Evolutionary conservation across 495 filamentous ascomycete genomes (phyloP).

Genomic region (Podospora pseudocomata): DNA sequence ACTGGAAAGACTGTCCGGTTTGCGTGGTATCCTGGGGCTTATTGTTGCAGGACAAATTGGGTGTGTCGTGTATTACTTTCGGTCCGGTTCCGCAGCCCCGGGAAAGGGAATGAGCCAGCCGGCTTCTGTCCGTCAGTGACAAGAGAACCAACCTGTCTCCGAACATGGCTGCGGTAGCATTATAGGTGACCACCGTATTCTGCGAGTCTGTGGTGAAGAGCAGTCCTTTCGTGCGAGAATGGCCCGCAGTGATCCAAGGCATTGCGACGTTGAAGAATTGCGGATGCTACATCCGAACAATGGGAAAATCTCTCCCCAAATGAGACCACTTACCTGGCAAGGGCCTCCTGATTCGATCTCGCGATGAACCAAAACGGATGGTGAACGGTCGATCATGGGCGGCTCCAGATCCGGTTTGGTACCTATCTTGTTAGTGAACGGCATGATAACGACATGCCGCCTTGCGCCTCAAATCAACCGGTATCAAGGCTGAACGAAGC

Average conservation of each 20-base stretch:
- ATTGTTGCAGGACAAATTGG: background rate
- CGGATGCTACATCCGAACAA: background rate
- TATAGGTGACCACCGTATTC: background rate
- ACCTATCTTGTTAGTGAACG: background rate
- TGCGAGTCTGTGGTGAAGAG: background rate
- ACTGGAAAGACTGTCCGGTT: background rate
- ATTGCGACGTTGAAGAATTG: background rate
- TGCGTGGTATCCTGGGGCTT: slow-evolving; percentile 1
- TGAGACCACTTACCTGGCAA: background rate
- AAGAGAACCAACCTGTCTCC: background rate
- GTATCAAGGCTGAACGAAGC: background rate
- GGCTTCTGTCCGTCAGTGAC: background rate
- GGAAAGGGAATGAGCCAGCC: background rate
- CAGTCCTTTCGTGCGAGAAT: background rate
- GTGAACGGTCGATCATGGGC: background rate
- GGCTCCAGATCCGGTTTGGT: background rate
- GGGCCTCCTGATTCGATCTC: background rate
- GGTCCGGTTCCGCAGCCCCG: slow-evolving; percentile 4
- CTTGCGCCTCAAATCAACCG: background rate
- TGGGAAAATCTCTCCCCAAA: background rate
- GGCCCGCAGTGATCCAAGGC: background rate
- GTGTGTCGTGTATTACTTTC: background rate
- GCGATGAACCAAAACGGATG: background rate
- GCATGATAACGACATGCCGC: background rate
- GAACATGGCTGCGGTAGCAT: background rate